Evolutionary conservation across 495 filamentous ascomycete genomes (phyloP).

Genomic region (Aspergillus conjunctus): DNA sequence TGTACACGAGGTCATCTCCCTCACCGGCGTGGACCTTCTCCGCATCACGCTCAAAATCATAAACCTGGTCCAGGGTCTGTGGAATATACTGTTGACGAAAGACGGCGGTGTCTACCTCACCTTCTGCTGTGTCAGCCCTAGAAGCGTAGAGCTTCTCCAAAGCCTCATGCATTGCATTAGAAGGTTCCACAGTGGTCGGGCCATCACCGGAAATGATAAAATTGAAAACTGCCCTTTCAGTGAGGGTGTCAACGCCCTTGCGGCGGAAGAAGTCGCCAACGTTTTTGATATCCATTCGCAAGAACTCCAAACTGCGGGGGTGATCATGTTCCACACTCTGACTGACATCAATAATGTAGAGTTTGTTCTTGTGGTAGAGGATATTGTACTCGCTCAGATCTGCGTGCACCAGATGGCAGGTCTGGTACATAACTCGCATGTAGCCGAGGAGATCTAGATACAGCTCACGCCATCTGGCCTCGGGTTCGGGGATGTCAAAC

Average conservation of each 20-base stretch:
- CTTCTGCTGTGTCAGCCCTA: conserved; percentile 44
- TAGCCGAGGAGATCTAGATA: conserved; percentile 84
- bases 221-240: conserved; percentile 73
- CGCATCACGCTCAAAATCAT: conserved; percentile 90
- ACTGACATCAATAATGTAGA: conserved; percentile 96
- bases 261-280: conserved; percentile 86
- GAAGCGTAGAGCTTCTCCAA: conserved; percentile 53
- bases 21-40: conserved; percentile 71
- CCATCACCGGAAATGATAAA: conserved; percentile 70
- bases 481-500: conserved; percentile 56
- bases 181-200: conserved; percentile 40
- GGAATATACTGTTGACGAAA: conserved; percentile 96
- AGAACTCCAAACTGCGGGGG: conserved; percentile 84
- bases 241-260: conserved; percentile 75
- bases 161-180: conserved; percentile 46
- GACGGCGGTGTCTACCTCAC: conserved; percentile 81
- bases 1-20: conserved; percentile 75
- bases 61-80: conserved; percentile 90
- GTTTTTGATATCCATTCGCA: conserved; percentile 98
- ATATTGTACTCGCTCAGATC: conserved; percentile 98
- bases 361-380: conserved; percentile 78
- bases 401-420: conserved; percentile 87
- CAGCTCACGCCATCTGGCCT: conserved; percentile 66
- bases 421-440: conserved; percentile 90
- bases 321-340: conserved; percentile 97